These are phyloP conservation scores for Solanum hybrid DNA, from an alignment of 305 asterid genomes.

Conservation along the genomic window DNA sequence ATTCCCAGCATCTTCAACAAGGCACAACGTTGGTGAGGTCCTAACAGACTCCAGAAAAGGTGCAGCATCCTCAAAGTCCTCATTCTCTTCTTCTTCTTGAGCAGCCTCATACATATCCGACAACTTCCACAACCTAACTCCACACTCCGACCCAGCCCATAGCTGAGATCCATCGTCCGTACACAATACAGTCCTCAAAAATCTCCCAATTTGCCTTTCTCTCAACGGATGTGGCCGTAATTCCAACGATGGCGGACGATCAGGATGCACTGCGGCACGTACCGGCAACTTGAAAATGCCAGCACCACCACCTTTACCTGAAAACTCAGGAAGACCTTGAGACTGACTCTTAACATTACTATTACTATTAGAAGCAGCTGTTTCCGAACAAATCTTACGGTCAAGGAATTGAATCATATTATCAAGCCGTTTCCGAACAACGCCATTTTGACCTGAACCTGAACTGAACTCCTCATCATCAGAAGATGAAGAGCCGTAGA, in stretches of 20 bases:
- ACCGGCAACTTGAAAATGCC: slow-evolving; percentile 60
- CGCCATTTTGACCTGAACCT: slow-evolving; percentile 30
- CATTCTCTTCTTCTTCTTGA: slow-evolving; percentile 25
- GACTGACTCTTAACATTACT: slow-evolving; percentile 2
- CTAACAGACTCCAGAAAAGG: slow-evolving; percentile 53
- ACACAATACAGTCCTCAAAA: slow-evolving; percentile 49
- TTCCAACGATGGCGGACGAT: slow-evolving; percentile 72
- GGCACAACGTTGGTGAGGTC: slow-evolving; percentile 42
- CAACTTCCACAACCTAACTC: slow-evolving; percentile 65
- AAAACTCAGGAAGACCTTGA: slow-evolving; percentile 60
- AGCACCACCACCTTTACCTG: slow-evolving; percentile 49
- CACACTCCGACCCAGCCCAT: slow-evolving; percentile 93
- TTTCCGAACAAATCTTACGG: slow-evolving; percentile 50
- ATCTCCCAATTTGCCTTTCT: slow-evolving; percentile 67
- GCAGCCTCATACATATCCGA: slow-evolving; percentile 37
- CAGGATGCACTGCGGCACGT: slow-evolving; percentile 60
- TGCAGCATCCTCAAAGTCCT: slow-evolving; percentile 48
- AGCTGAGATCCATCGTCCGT: slow-evolving; percentile 59
- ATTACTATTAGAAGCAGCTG: slow-evolving; percentile 4
- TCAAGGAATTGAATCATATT: slow-evolving; percentile 83
- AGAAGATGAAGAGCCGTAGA: slow-evolving; percentile 50
- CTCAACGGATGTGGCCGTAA: slow-evolving; percentile 80
- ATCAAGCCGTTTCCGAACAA: slow-evolving; percentile 61
- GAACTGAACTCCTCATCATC: slow-evolving; percentile 48
- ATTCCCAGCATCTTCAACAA: slow-evolving; percentile 68